These are phyloP conservation scores for Saccharomyces hybrid DNA, from an alignment of 1,139 yeast species.

Conservation along the genomic window DNA sequence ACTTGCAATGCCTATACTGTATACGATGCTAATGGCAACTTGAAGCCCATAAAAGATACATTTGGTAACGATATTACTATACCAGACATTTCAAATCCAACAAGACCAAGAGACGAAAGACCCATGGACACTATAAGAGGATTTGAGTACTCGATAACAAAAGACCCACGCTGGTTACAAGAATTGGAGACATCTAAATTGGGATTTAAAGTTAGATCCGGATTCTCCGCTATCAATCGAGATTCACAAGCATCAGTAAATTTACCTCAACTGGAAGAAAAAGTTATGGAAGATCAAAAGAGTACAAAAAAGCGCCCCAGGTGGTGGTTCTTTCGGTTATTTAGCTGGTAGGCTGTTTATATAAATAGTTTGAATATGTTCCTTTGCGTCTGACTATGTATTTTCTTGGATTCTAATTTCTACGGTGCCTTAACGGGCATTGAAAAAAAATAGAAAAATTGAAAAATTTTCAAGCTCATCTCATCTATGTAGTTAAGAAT, in stretches of 20 bases:
- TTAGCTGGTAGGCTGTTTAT: background rate
- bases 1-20: constrained; percentile 9
- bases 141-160: constrained; percentile 88
- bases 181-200: constrained; percentile 68
- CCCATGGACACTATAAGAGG: constrained; percentile 91
- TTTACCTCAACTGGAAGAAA: background rate
- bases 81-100: constrained; percentile 87
- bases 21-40: constrained; percentile 17
- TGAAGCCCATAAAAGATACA: constrained; percentile 51
- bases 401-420: background rate
- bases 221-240: constrained; percentile 14
- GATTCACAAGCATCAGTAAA: background rate
- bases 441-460: background rate
- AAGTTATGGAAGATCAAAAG: background rate
- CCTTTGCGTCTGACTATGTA: background rate
- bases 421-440: background rate
- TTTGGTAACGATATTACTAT: constrained; percentile 70
- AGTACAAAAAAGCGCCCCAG: constrained; percentile 1
- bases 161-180: constrained; percentile 68
- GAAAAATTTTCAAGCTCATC: background rate
- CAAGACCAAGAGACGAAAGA: constrained; percentile 85
- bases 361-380: background rate
- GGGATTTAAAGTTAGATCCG: constrained; percentile 70
- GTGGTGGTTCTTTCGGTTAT: constrained; percentile 5
- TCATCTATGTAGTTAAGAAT: background rate